Evolutionary conservation across 2,329 filamentous ascomycete species (phyloP), one percentile per base, ranked within the genome.

Genomic region (Graphilbum ipis-grandicollis): DNA sequence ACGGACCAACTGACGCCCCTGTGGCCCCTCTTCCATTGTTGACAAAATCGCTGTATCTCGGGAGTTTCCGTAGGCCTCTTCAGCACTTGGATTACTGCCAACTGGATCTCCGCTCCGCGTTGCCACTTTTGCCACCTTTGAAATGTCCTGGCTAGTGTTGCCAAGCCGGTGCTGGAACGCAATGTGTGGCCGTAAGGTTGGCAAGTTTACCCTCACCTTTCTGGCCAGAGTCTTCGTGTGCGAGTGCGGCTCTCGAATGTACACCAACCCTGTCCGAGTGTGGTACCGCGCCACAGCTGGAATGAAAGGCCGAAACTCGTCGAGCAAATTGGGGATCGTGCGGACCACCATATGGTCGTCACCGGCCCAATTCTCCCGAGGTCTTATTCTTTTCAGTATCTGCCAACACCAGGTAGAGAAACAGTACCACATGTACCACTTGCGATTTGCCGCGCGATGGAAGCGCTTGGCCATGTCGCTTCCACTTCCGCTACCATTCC

Each of bases 281-380:
- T 42, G 47, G 42, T 65, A 64, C 21, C 37, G 34, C 9, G 59
- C 43, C 3, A 45, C 42, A 18, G 52, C 50, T 0, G 58, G 58
- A 8, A 71, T 37, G 39, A 68, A 66, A 30, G 56, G 53, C 12
- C 48, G 48, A 52, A 67, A 70, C 46, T 67, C 62, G 33, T 53
- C 48, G n/a, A 69, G 43, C 22, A 64, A 45, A 8, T 52, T 47
- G 1, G 66, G 66, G 3, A 68, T 45, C 1, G 23, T 19, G n/a
- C 35, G 34, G 4, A 35, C 41, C 30, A 19, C 39, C 1, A 48
- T 10, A 19, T 39, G 41, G 23, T 43, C 39, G 29, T 44, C 36
- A n/a, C 37, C 25, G 14, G 18, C 43, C 7, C 12, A 12, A 18
- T 25, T 23, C 19, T 22, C 36, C n/a, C 25, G 31, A 18, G 42